A percentile compares a stretch with the other conserved stretches of the same genome.
Evolutionary conservation across 2,329 filamentous ascomycete species (phyloP).

Genomic region (Endocalyx cinctus): DNA sequence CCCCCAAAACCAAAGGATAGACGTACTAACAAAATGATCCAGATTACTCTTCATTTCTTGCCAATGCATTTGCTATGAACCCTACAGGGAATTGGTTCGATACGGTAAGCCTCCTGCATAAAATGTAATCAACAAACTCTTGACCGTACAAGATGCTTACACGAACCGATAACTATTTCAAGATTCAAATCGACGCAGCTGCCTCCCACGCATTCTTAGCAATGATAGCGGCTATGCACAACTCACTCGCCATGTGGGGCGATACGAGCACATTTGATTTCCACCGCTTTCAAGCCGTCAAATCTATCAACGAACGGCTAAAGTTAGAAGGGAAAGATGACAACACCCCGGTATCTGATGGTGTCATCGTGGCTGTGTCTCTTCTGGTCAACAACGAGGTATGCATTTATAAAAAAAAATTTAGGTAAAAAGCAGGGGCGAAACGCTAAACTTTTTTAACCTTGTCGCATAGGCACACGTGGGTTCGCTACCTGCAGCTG

Average conservation of each 20-base stretch:
- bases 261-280: slow-evolving; percentile 30
- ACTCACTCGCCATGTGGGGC: slow-evolving; percentile 27
- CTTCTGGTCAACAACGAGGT: slow-evolving; percentile 29
- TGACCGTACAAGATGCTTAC: too few species aligned
- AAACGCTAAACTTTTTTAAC: slow-evolving; percentile 1
- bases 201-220: slow-evolving; percentile 29
- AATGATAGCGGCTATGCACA: slow-evolving; percentile 30
- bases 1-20: too few species aligned
- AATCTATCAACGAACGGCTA: slow-evolving; percentile 27
- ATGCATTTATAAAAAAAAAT: slow-evolving; percentile 4
- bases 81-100: slow-evolving; percentile 26
- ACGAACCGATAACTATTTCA: too few species aligned
- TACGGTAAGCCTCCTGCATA: slow-evolving; percentile 20
- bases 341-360: slow-evolving; percentile 26
- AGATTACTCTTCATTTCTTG: slow-evolving; percentile 29
- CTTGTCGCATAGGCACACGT: slow-evolving; percentile 19
- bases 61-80: slow-evolving; percentile 29
- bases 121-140: too few species aligned
- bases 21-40: too few species aligned
- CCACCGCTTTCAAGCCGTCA: slow-evolving; percentile 28
- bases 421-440: too few species aligned
- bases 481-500: slow-evolving; percentile 24
- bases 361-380: slow-evolving; percentile 26
- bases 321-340: slow-evolving; percentile 26
- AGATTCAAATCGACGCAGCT: slow-evolving; percentile 28